Conservation (phyloP, 2,329 filamentous ascomycete species). For the Tricladium varicosporioides region DNA sequence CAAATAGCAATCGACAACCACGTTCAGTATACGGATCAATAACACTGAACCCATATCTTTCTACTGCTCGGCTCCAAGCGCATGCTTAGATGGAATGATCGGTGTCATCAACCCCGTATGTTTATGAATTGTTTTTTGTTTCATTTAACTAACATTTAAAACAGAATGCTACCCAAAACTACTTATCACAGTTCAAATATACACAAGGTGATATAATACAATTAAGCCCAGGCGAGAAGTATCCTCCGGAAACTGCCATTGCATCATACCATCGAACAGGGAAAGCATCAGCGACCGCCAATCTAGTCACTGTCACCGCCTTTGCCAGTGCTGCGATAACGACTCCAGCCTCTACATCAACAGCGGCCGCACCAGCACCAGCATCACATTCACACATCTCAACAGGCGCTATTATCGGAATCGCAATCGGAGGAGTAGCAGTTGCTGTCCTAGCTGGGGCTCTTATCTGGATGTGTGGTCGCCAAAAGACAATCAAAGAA, state of each 20-base stretch:
- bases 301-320: not conserved
- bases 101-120: conserved; percentile 70
- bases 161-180: conserved; percentile 46
- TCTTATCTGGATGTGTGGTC: conserved; percentile 48
- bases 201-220: conserved; percentile 50
- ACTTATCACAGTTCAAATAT: conserved; percentile 45
- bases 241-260: conserved; percentile 45
- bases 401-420: conserved; percentile 57
- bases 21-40: conserved; percentile 49
- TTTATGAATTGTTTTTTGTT: not conserved
- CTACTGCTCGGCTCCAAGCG: conserved; percentile 66
- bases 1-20: conserved; percentile 25
- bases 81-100: conserved; percentile 71
- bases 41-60: conserved; percentile 64
- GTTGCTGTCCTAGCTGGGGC: conserved; percentile 44
- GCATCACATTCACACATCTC: conserved; percentile 19
- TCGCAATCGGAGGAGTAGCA: conserved; percentile 46
- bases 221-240: conserved; percentile 54
- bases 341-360: not conserved
- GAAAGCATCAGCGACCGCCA: conserved; percentile 8
- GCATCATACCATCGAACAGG: not conserved
- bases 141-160: not conserved
- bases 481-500: conserved; percentile 20
- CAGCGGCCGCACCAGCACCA: conserved; percentile 2
- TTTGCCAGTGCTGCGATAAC: not conserved